These are phyloP conservation scores for Aspergillus biplanus DNA, from an alignment of 495 filamentous ascomycete species.

Conservation along the genomic window DNA sequence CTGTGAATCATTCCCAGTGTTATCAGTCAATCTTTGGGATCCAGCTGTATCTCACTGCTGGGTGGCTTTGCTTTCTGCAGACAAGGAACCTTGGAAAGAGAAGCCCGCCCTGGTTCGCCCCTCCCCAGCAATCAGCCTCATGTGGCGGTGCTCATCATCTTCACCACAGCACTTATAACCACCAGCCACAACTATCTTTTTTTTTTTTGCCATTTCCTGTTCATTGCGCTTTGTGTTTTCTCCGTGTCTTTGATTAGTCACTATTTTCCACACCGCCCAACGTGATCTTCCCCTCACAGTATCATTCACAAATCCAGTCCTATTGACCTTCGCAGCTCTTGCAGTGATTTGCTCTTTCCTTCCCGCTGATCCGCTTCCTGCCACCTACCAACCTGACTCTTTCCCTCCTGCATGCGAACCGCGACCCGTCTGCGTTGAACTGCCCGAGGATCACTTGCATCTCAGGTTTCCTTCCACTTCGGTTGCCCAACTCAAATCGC, in stretches of 20 bases:
- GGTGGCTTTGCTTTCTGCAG: conserved; percentile 28
- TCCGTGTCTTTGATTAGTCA: conserved; percentile 19
- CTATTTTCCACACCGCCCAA: conserved; percentile 10
- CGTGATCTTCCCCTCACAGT: conserved; percentile 24
- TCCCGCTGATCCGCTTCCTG: conserved; percentile 34
- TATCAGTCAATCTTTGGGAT: conserved; percentile 8
- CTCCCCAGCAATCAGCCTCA: conserved; percentile 21
- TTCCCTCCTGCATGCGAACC: conserved; percentile 28
- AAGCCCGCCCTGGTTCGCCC: conserved; percentile 12
- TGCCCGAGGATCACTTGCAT: conserved; percentile 31
- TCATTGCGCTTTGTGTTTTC: neutral
- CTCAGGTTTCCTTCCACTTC: conserved; percentile 27
- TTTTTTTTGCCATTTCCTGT: neutral
- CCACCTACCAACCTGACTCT: conserved; percentile 28
- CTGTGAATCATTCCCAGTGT: conserved; percentile 28
- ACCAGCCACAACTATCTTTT: conserved; percentile 20
- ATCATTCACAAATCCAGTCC: conserved; percentile 2
- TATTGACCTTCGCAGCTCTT: conserved; percentile 22
- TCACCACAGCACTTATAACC: neutral
- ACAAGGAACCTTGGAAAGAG: conserved; percentile 24
- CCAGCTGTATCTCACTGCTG: neutral
- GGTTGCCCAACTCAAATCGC: conserved; percentile 28
- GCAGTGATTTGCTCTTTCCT: conserved; percentile 31
- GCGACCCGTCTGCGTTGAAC: conserved; percentile 28
- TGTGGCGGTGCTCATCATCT: conserved; percentile 26